These are phyloP conservation scores for Wickerhamomyces queroliae DNA, from an alignment of 805 yeast genomes.

Conservation along the genomic window DNA sequence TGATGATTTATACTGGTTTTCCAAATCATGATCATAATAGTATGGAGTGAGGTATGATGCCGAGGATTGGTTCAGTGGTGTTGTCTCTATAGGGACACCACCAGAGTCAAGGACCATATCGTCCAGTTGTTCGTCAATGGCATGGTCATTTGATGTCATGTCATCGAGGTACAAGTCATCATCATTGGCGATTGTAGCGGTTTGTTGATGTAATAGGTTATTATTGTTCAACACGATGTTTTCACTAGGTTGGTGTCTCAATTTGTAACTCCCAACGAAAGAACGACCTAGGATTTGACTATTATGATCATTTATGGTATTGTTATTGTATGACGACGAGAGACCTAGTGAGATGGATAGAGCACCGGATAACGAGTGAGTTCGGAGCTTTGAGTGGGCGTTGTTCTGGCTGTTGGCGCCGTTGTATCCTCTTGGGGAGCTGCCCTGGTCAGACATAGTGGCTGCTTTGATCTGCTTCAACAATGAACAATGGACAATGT, in stretches of 20 bases:
- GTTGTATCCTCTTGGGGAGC: background rate
- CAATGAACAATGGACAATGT: too few species aligned
- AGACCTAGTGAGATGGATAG: conserved; percentile 22
- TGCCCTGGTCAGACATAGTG: background rate
- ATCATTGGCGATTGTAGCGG: conserved; percentile 50
- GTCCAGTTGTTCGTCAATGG: conserved; percentile 7
- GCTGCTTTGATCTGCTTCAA: too few species aligned
- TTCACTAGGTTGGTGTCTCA: conserved; percentile 26
- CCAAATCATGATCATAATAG: conserved; percentile 3
- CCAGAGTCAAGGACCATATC: background rate
- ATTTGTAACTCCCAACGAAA: conserved; percentile 26
- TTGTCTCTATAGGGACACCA: background rate
- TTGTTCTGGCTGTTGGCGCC: background rate
- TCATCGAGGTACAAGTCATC: conserved; percentile 49
- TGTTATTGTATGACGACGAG: conserved; percentile 16
- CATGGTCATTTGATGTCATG: conserved; percentile 21
- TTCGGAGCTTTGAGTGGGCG: conserved; percentile 6
- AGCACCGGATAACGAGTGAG: conserved; percentile 20
- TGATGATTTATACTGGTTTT: conserved; percentile 3
- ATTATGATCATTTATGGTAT: conserved; percentile 5
- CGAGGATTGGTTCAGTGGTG: background rate
- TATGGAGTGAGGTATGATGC: background rate
- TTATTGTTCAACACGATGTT: conserved; percentile 36
- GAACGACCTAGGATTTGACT: conserved; percentile 17
- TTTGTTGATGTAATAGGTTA: conserved; percentile 46